Percentiles rank a stretch among this genome's conserved stretches.
Conservation (phyloP, 2,329 filamentous ascomycete species). For the Colletotrichum sp. region DNA sequence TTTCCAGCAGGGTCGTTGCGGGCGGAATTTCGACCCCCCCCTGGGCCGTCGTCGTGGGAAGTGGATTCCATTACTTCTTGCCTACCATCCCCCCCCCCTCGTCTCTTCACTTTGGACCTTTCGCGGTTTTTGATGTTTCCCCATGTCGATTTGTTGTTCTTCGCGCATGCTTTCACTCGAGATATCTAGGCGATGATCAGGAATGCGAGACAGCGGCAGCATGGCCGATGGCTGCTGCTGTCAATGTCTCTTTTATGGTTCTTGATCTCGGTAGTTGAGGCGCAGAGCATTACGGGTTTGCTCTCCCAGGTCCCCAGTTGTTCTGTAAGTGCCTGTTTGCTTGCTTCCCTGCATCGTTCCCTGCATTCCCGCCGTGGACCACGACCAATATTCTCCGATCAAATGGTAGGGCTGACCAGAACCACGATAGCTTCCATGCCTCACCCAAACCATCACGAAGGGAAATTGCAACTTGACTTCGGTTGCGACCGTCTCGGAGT, state of each 20-base stretch:
- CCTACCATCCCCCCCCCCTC: background rate
- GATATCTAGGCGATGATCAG: slow-evolving; percentile 11
- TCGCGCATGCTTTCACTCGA: background rate
- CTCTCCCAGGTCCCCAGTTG: slow-evolving; percentile 1
- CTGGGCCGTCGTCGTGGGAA: background rate
- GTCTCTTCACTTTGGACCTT: background rate
- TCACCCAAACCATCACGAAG: background rate
- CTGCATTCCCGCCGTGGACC: background rate
- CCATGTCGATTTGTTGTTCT: background rate
- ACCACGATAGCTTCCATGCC: slow-evolving; percentile 13
- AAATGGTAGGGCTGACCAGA: slow-evolving; percentile 1
- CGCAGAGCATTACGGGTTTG: background rate
- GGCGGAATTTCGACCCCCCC: background rate
- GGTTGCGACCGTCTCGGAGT: slow-evolving; percentile 13
- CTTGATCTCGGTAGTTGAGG: background rate
- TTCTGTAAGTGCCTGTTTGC: slow-evolving; percentile 3
- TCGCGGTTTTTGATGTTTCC: background rate
- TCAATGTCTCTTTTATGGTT: background rate
- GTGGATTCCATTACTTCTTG: background rate
- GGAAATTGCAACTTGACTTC: slow-evolving; percentile 21
- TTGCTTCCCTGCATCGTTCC: background rate
- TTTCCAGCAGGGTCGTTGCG: background rate
- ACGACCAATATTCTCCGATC: background rate
- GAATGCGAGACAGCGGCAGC: background rate
- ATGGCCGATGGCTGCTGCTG: background rate